Base-by-base conservation (phyloP, 257 asterid genomes). In the Linderniella brevidens region DNA sequence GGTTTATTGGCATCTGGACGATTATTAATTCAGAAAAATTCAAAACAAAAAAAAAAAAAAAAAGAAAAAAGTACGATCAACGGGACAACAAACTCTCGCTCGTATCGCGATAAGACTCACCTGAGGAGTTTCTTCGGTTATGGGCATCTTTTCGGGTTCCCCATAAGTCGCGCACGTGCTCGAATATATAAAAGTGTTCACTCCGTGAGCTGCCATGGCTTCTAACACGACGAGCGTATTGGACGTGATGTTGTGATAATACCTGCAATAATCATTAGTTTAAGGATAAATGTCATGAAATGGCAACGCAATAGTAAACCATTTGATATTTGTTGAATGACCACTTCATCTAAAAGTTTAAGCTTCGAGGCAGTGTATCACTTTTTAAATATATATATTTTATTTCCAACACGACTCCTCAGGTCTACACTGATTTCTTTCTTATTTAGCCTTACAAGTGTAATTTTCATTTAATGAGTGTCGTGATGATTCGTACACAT, bases 141-240 rank as follows among this genome's bases (percentile, higher is more conserved):
- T 84, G 49, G 95, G 95, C 95, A 80, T 84, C 61, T 64, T 77
- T 42, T 84, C 86, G 20, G 95, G 95, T 63, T 83, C 93, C 38
- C 95, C 95, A 19, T 83, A 83, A 6, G 95, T 83, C n/a, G 95
- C 95, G 54, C 95, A 83, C 25, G 95, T 84, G 68, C 95, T 84
- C 12, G 95, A 84, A 68, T 80, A 84, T 49, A 84, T 84, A 65
- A 84, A 67, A 37, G 83, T 77, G 19, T 63, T 72, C 49, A 84
- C 92, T 25, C 80, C 73, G 35, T 69, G 74, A 42, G 67, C 69
- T 5, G 81, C 72, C 93, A 84, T 77, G 37, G 95, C 93, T 71
- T 80, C 86, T 60, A 84, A 52, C 48, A 84, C 71, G 14, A 68
- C 69, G 46, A 87, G 88, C 13, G 97, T 83, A 68, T 87, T 87